Conservation (phyloP, 495 filamentous ascomycete genomes). For the Choiromyces venosus region DNA sequence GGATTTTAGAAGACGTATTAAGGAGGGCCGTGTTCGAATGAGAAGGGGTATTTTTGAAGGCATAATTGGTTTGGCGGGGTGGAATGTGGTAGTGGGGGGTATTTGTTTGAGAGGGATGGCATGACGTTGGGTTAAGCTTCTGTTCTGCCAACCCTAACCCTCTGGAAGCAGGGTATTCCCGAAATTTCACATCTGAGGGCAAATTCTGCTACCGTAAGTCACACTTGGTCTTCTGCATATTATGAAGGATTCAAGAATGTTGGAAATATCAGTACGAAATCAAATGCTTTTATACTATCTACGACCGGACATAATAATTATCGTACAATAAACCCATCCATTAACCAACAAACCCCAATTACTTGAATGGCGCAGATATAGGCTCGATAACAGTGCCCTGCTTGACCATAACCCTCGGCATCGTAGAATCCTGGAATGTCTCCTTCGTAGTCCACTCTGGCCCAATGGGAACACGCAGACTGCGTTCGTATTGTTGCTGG, state of each 20-base stretch:
- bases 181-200: background rate
- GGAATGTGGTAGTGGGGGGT: background rate
- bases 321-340: background rate
- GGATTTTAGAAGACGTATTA: background rate
- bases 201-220: background rate
- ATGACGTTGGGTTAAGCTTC: background rate
- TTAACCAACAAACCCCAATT: background rate
- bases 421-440: slow-evolving; percentile 81
- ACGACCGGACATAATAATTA: background rate
- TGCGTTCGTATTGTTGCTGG: slow-evolving; percentile 82
- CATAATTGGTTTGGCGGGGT: background rate
- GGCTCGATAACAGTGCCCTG: slow-evolving; percentile 77
- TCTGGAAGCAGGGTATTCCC: background rate
- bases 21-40: background rate
- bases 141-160: background rate
- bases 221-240: background rate
- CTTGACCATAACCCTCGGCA: slow-evolving; percentile 87
- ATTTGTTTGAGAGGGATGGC: background rate
- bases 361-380: slow-evolving; percentile 53
- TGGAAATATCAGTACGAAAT: background rate
- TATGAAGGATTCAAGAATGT: background rate
- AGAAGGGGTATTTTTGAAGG: background rate
- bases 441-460: slow-evolving; percentile 94
- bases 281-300: background rate
- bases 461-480: slow-evolving; percentile 77